phyloP scores from a whole-genome alignment of 768 basidiomycete species.

The Astraeus odoratus region DNA sequence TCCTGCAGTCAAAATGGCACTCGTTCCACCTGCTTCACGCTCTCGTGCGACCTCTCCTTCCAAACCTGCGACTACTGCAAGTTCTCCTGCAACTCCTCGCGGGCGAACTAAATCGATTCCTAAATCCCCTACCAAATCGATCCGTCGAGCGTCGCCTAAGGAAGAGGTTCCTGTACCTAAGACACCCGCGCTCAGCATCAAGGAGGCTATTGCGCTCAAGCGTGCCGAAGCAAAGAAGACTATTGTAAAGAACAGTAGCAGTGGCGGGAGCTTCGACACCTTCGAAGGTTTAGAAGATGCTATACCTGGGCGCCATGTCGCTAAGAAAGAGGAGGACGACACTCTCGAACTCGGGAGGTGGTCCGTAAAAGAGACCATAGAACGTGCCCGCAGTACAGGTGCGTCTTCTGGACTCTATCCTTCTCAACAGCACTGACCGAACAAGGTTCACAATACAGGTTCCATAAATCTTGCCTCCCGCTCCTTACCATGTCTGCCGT shows the following conservation, averaged over 20 bases:
- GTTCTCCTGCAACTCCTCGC: constrained; percentile 24
- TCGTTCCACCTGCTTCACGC: constrained; percentile 24
- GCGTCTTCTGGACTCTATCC: constrained; percentile 28
- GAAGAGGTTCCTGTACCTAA: constrained; percentile 26
- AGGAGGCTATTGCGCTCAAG: constrained; percentile 73
- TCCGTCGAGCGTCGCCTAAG: constrained; percentile 18
- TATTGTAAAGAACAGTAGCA: constrained; percentile 16
- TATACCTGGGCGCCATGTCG: constrained; percentile 23
- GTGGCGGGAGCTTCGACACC: constrained; percentile 24
- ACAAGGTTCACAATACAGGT: constrained; percentile 46
- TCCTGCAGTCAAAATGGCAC: constrained; percentile 21
- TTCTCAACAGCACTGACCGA: constrained; percentile 37
- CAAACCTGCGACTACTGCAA: constrained; percentile 22
- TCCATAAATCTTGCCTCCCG: constrained; percentile 71
- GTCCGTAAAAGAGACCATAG: constrained; percentile 67
- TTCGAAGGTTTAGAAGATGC: constrained; percentile 45
- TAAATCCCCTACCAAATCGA: constrained; percentile 27
- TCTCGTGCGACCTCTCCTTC: constrained; percentile 25
- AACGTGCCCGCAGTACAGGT: constrained; percentile 75
- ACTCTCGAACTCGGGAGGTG: constrained; percentile 53
- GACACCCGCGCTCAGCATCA: constrained; percentile 42
- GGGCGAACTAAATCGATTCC: constrained; percentile 32
- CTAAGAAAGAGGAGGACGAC: constrained; percentile 35
- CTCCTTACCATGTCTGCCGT: constrained; percentile 65
- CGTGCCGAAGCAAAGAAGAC: constrained; percentile 74